Evolutionary conservation across 352 stramenopile genomes (phyloP), one percentile per base, ranked within the genome.

Genomic region (Phytophthora hybrid): DNA sequence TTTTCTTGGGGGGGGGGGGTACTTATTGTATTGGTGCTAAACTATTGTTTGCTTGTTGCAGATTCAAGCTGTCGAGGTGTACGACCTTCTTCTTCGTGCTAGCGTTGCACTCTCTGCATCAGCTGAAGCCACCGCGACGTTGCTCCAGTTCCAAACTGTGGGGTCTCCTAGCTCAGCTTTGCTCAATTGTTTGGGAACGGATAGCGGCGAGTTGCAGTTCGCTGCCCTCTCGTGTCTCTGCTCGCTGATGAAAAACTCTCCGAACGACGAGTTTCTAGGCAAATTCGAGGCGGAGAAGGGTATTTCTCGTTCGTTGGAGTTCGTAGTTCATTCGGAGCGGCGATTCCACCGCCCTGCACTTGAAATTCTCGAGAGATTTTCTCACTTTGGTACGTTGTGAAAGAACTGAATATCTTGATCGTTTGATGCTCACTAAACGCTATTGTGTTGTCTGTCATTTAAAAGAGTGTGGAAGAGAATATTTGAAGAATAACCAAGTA

Each of bases 301-400:
- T 0, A 51, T 84, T 32, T 29, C 71, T 9, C 63, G 59, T 0
- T 64, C 81, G 0, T 60, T 90, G 2, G 29, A 52, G 21, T 82
- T 88, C 32, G 56, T 76, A 3, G 31, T 55, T 5, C 78, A 86
- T 53, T 13, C 67, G 0, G 80, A 91, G 18, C 64, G 81, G 21
- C 70, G 79, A 8, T 90, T 80, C 26, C 82, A 90, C 52, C 59
- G 55, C 0, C 73, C 71, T 9, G 53, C 78, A 52, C 82, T 93
- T 4, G 71, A 79, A 11, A 89, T 87, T 37, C 16, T 89, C 3
- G 82, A 88, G 53, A 81, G 59, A 9, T 81, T 90, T 26, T 93
- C 85, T 3, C 70, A 77, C 10, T 74, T 78, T 46, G 78, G 84
- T 91, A 78, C 58, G 73, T 69, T 62, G n/a, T 54, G 16, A 32